Base-by-base conservation (phyloP, 768 basidiomycete genomes). In the Albatrellus ellisii region DNA sequence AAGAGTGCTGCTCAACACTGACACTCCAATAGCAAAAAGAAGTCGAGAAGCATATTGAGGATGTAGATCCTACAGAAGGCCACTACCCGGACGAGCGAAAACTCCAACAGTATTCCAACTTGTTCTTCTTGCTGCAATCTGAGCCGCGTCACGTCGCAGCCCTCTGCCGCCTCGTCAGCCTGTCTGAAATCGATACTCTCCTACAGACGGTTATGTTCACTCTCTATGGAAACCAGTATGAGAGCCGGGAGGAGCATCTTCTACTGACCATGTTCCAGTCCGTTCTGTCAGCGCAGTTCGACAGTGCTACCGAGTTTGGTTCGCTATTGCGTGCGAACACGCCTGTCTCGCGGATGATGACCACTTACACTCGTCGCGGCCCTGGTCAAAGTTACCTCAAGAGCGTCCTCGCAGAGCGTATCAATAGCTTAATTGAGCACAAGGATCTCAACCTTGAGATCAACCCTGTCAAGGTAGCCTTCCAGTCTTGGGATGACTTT, bases 141-240 rank as follows among this genome's bases (percentile, higher is more conserved):
- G 95, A 99, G 59, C 95, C 95, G 11, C 79, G 94, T 32, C 95
- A 99, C 62, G 83, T 98, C 52, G 95, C 95, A 27, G 80, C 87
- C 39, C 76, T 99, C 18, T 98, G 95, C 55, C 84, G 95, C 14
- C 83, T 99, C 45, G 95, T 99, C 62, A 89, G 84, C 50, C 65
- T 99, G 28, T 78, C 86, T 36, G 95, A 99, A 67, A 98, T 99
- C 56, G 95, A 99, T 62, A 98, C 95, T 35, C 82, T 99, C 45
- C 77, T 99, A 21, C 95, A 99, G 61, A 99, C 95, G 2, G 95
- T 99, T 62, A 99, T 99, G 95, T 99, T 99, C 66, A 98, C 95
- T 14, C 76, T 99, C 22, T 99, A 98, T 59, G 95, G 95, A 48
- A 94, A 99, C 68, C 94, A 98, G 67, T 94, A 98, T 65, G 91